These are phyloP conservation scores for Ceratorhiza oryzae-sativae DNA, from an alignment of 1,284 basidiomycete genomes.

Conservation along the genomic window DNA sequence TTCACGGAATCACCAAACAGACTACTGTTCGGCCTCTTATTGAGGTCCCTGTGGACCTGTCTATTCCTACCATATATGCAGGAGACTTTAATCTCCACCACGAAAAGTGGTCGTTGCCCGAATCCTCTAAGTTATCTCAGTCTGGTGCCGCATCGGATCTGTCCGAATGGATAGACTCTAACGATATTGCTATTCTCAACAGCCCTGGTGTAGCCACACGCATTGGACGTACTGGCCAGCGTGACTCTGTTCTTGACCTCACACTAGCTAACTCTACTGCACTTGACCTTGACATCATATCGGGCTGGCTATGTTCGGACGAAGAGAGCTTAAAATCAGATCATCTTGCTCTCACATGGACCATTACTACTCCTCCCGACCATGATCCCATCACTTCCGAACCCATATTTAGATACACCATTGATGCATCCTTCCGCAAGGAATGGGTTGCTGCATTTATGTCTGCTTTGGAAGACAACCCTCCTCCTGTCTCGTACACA, in stretches of 20 bases:
- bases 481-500: too few species aligned
- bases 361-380: too few species aligned
- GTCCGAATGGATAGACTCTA: constrained; percentile 16
- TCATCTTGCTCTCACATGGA: background rate
- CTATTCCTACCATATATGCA: background rate
- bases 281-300: too few species aligned
- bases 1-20: background rate
- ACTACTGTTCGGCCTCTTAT: background rate
- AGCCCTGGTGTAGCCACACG: background rate
- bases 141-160: background rate
- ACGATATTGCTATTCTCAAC: background rate
- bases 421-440: too few species aligned
- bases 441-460: too few species aligned
- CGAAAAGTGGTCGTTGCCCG: background rate
- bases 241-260: constrained; percentile 1
- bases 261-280: background rate
- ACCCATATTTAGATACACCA: too few species aligned
- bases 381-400: too few species aligned
- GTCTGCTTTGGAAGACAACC: too few species aligned
- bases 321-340: background rate
- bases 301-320: background rate
- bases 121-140: background rate
- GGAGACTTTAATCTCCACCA: constrained; percentile 22
- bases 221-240: background rate
- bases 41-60: background rate